Evolutionary conservation across 1,284 basidiomycete species (phyloP).

Genomic region (Erythrobasidium hasegawianum): DNA sequence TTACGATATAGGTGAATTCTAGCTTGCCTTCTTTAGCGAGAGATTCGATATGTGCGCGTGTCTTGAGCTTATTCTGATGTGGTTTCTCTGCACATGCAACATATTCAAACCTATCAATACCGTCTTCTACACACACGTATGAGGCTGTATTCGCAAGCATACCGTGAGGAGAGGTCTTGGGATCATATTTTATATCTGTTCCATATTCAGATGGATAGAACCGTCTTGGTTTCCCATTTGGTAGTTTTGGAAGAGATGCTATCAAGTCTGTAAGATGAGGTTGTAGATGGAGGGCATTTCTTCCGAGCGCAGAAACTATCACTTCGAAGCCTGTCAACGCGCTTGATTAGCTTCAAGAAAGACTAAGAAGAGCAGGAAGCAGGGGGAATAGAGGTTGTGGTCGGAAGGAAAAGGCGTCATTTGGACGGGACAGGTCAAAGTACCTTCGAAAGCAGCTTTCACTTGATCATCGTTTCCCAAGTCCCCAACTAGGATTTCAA

Average conservation of each 20-base stretch:
- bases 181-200: conserved; percentile 36
- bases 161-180: conserved; percentile 35
- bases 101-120: too few relatives aligned
- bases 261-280: conserved; percentile 21
- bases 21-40: conserved; percentile 35
- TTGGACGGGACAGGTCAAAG: too few relatives aligned
- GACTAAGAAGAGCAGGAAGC: not conserved
- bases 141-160: too few relatives aligned
- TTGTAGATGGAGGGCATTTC: conserved; percentile 35
- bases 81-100: conserved; percentile 30
- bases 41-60: conserved; percentile 36
- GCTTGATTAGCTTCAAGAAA: not conserved
- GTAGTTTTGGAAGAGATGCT: conserved; percentile 20
- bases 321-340: conserved; percentile 30
- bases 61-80: conserved; percentile 38
- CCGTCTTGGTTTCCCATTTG: conserved; percentile 20
- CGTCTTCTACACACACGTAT: too few relatives aligned
- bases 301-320: conserved; percentile 35
- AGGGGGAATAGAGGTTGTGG: not conserved
- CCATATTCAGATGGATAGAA: conserved; percentile 38
- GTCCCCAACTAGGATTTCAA: conserved; percentile 33
- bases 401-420: not conserved
- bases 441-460: conserved; percentile 34
- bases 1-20: conserved; percentile 36
- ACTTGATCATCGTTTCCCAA: conserved; percentile 25